Evolutionary conservation across 179 eudicot species (phyloP).

Genomic region (Monotropa hypopitys): DNA sequence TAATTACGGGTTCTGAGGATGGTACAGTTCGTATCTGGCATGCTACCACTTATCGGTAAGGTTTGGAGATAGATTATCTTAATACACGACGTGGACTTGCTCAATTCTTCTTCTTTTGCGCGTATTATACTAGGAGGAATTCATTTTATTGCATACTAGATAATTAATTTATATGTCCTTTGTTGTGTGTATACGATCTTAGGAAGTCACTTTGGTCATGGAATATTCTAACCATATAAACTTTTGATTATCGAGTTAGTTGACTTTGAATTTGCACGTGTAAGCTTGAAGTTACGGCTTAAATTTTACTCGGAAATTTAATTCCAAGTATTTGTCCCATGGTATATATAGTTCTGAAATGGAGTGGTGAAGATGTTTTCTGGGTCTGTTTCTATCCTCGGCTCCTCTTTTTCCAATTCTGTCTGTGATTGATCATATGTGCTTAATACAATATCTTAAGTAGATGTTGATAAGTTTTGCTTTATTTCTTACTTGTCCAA

Average conservation of each 20-base stretch:
- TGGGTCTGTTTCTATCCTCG: not conserved
- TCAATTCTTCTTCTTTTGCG: not conserved
- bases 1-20: slow-evolving; percentile 85
- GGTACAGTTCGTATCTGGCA: slow-evolving; percentile 94
- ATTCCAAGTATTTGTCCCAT: not conserved
- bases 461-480: not conserved
- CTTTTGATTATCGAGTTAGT: not conserved
- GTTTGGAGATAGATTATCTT: not conserved
- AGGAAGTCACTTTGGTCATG: not conserved
- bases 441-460: not conserved
- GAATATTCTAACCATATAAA: not conserved
- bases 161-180: not conserved
- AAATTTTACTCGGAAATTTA: not conserved
- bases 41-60: slow-evolving; percentile 74
- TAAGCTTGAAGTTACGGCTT: not conserved
- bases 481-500: not conserved
- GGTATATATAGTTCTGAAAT: not conserved
- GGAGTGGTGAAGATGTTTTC: not conserved
- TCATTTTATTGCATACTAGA: not conserved
- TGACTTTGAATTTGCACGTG: not conserved
- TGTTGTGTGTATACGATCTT: not conserved
- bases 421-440: not conserved
- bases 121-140: not conserved
- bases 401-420: not conserved
- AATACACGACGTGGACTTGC: not conserved